Conservation (phyloP, 768 basidiomycete species). For the Chalciporus sphaerocephalus region DNA sequence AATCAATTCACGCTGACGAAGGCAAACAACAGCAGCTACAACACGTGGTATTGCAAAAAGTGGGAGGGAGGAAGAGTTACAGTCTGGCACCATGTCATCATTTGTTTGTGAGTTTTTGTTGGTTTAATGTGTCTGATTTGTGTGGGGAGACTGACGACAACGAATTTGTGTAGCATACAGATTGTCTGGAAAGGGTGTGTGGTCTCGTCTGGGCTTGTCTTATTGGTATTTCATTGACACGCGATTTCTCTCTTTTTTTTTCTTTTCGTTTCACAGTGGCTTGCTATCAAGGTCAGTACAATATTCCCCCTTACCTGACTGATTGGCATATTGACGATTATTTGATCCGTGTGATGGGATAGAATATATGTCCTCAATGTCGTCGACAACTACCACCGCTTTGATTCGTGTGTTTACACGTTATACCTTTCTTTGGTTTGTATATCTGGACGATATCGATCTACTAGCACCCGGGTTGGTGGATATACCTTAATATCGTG, state of each 20-base stretch:
- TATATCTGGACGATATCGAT: background rate
- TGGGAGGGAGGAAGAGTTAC: constrained; percentile 55
- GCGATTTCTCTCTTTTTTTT: too few species aligned
- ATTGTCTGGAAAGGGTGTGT: constrained; percentile 73
- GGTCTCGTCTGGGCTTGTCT: too few species aligned
- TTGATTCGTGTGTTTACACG: too few species aligned
- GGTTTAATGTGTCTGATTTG: background rate
- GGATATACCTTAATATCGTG: background rate
- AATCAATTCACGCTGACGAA: constrained; percentile 58
- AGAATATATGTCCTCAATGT: constrained; percentile 94
- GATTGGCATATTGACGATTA: too few species aligned
- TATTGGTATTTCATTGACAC: too few species aligned
- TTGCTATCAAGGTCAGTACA: constrained; percentile 62
- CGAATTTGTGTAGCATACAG: constrained; percentile 60
- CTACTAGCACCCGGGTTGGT: background rate
- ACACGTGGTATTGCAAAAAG: constrained; percentile 34
- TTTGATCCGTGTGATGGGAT: too few species aligned
- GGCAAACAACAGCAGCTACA: constrained; percentile 34
- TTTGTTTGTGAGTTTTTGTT: constrained; percentile 68
- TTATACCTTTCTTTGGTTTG: background rate
- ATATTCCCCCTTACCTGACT: too few species aligned
- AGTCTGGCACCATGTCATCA: constrained; percentile 88
- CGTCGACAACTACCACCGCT: constrained; percentile 79
- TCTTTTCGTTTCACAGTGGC: constrained; percentile 45
- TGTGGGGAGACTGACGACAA: background rate